Base-by-base conservation (phyloP, 768 basidiomycete genomes). In the Termitomyces sp. region DNA sequence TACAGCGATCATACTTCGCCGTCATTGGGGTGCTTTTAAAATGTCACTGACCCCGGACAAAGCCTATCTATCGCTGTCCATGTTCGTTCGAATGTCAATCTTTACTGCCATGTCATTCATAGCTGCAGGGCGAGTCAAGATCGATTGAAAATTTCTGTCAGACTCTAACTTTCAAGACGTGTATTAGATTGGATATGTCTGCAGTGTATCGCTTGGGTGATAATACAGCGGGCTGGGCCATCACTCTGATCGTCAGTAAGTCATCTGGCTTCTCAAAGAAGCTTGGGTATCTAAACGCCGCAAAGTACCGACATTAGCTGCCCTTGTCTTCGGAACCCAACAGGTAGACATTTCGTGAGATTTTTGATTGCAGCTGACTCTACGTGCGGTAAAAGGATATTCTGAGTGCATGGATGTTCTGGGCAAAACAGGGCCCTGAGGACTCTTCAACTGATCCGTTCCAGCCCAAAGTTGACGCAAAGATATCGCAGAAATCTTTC, bases 221-320 rank as follows among this genome's bases (percentile, higher is more conserved):
- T 40, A 36, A 42, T 24, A 22, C 44, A 35, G 15, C 62, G 24
- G 57, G 44, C 24, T 66, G 59, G 65, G 61, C 61, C 28, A 49
- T 66, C 0, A 13, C 66, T 36, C 44, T 69, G 39, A 63, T 63
- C 32, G 58, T 66, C 35, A 48, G 63, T 59, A 42, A 51, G 46
- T 53, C 38, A 18, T 38, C 15, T 16, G 7, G 20, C 6, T 7
- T 36, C 18, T 35, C 9, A 12, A 11, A 48, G 33, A 22, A 15
- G 35, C 2, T 2, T 28, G 1, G 3, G 18, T 33, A 3, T 36
- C 35, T 33, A 20, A 51, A 15, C 7, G 12, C 20, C 20, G n/a
- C n/a, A 20, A 52, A 52, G 51, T 52, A 20, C 51, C 51, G 5
- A 35, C 51, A 20, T 52, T 52, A 15, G 51, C 51, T 52, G 51